Conservation (phyloP, 1,284 basidiomycete species). For the Caloboletus firmus region DNA sequence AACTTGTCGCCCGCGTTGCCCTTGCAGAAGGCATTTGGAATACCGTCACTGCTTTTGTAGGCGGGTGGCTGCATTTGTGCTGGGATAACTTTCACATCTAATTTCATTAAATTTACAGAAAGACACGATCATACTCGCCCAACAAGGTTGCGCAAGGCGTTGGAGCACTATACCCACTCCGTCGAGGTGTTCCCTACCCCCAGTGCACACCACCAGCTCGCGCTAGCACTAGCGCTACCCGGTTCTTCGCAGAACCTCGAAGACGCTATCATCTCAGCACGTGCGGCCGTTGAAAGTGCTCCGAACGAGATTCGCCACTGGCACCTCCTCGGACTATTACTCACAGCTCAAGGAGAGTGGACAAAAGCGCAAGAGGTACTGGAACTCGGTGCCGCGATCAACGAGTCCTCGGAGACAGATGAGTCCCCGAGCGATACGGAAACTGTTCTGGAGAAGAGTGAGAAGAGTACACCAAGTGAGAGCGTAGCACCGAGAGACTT, state of each 20-base stretch:
- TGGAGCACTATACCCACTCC: conserved; percentile 57
- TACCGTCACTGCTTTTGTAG: conserved; percentile 58
- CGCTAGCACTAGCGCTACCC: conserved; percentile 71
- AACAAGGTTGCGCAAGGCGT: conserved; percentile 57
- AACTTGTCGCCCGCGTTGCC: conserved; percentile 54
- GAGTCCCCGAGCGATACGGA: conserved; percentile 26
- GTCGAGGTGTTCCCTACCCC: conserved; percentile 57
- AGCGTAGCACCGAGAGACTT: conserved; percentile 4
- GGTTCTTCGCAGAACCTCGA: conserved; percentile 66
- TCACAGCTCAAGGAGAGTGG: conserved; percentile 84
- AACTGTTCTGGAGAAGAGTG: conserved; percentile 6
- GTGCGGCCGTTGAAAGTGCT: conserved; percentile 76
- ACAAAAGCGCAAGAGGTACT: conserved; percentile 74
- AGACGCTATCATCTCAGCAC: conserved; percentile 67
- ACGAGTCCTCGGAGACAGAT: conserved; percentile 33
- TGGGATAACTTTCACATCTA: background rate
- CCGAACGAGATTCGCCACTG: conserved; percentile 77
- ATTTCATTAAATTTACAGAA: conserved; percentile 45
- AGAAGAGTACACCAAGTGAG: conserved; percentile 2
- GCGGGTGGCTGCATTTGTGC: conserved; percentile 35
- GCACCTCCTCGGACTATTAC: conserved; percentile 87
- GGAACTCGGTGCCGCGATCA: conserved; percentile 63
- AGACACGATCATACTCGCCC: conserved; percentile 64
- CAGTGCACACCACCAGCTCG: conserved; percentile 76
- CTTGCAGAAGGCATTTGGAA: conserved; percentile 70